phyloP scores from a whole-genome alignment of 176 grass and related monocot genomes.

The Musa itinerans region DNA sequence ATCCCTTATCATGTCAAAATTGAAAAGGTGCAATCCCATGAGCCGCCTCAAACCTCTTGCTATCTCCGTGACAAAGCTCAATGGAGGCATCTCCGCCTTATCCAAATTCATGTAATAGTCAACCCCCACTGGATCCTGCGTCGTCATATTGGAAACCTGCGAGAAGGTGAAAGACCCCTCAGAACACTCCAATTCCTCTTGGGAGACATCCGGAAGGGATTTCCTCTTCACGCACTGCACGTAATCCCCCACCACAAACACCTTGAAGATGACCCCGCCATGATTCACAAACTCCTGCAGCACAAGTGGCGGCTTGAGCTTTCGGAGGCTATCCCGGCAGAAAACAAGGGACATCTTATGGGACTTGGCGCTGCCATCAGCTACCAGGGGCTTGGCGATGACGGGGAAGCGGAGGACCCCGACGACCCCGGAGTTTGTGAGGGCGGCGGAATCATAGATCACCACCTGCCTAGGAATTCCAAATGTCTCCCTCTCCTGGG shows the following conservation, averaged over 20 bases:
- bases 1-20: slow-evolving; percentile 96
- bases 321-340: slow-evolving; percentile 39
- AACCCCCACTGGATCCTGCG: slow-evolving; percentile 14
- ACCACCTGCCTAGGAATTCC: slow-evolving; percentile 85
- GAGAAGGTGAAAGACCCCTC: slow-evolving; percentile 79
- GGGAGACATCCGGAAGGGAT: slow-evolving; percentile 76
- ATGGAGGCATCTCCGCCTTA: slow-evolving; percentile 52
- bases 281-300: slow-evolving; percentile 98
- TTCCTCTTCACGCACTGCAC: slow-evolving; percentile 84
- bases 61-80: slow-evolving; percentile 55
- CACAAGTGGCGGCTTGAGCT: slow-evolving; percentile 71
- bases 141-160: slow-evolving; percentile 76
- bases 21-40: slow-evolving; percentile 75
- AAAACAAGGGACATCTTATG: slow-evolving; percentile 88
- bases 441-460: slow-evolving; percentile 53
- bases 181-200: slow-evolving; percentile 37
- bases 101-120: slow-evolving; percentile 53
- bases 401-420: slow-evolving; percentile 70
- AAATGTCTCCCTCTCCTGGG: slow-evolving; percentile 37
- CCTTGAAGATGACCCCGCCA: slow-evolving; percentile 91
- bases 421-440: slow-evolving; percentile 49
- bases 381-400: slow-evolving; percentile 88
- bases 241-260: slow-evolving; percentile 72
- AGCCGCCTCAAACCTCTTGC: slow-evolving; percentile 54
- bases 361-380: slow-evolving; percentile 62